phyloP scores from a whole-genome alignment of 768 basidiomycete genomes.

The Rhodotorula babjevae region DNA sequence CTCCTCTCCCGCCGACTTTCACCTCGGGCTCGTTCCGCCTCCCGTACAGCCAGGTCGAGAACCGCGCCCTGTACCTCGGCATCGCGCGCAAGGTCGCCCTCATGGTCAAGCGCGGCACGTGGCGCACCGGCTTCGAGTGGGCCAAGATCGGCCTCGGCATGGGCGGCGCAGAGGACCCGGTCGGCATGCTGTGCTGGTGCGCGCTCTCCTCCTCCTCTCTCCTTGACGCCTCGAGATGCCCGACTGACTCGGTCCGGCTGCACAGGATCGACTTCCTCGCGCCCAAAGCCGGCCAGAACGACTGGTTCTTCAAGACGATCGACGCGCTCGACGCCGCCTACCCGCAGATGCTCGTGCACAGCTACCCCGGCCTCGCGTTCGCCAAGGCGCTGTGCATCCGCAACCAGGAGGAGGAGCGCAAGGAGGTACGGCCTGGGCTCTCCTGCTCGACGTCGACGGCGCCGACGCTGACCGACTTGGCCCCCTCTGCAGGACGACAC shows the following conservation, averaged over 20 bases:
- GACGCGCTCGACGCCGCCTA: constrained; percentile 34
- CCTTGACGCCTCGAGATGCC: too few relatives aligned
- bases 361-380: constrained; percentile 60
- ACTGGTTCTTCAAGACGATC: constrained; percentile 69
- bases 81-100: constrained; percentile 81
- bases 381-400: constrained; percentile 45
- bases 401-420: constrained; percentile 47
- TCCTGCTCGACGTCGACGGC: not conserved
- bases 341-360: constrained; percentile 54
- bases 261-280: constrained; percentile 70
- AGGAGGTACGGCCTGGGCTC: constrained; percentile 47
- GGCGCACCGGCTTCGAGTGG: constrained; percentile 85
- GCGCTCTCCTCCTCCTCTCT: not conserved
- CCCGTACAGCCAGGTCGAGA: constrained; percentile 85
- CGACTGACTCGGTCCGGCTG: not conserved
- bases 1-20: constrained; percentile 81
- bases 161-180: constrained; percentile 27
- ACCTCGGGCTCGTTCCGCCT: constrained; percentile 73
- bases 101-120: constrained; percentile 79
- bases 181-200: constrained; percentile 59
- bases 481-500: constrained; percentile 52
- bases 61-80: constrained; percentile 85
- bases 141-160: constrained; percentile 53
- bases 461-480: not conserved
- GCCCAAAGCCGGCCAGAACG: constrained; percentile 68